phyloP scores from a whole-genome alignment of 1,139 yeast species.

The Suhomyces kunorum region DNA sequence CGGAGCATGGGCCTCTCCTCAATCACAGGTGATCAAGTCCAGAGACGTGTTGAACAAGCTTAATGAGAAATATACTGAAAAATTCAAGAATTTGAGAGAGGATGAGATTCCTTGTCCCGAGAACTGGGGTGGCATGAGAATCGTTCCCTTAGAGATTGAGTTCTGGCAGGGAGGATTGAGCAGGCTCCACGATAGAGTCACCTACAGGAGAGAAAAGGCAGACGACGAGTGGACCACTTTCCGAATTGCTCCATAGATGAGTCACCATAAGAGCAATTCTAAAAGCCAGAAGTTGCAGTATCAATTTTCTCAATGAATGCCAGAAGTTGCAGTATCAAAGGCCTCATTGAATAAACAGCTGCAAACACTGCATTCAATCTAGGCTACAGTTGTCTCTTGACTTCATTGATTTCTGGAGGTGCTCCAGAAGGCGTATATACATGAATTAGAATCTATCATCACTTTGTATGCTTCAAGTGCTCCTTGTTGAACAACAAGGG shows the following conservation, averaged over 20 bases:
- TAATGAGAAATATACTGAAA: constrained; percentile 49
- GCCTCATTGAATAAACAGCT: too few species aligned
- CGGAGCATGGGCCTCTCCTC: constrained; percentile 98
- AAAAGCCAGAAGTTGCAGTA: too few species aligned
- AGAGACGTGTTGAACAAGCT: constrained; percentile 64
- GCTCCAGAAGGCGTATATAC: constrained; percentile 4
- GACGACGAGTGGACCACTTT: constrained; percentile 59
- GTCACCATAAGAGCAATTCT: not conserved
- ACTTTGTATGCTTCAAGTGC: constrained; percentile 26
- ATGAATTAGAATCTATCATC: constrained; percentile 10
- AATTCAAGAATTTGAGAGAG: constrained; percentile 56
- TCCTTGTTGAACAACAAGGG: constrained; percentile 31
- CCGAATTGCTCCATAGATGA: constrained; percentile 69
- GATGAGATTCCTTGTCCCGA: constrained; percentile 86
- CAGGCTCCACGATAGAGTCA: constrained; percentile 86
- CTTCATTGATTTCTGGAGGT: constrained; percentile 2
- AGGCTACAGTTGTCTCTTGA: constrained; percentile 7
- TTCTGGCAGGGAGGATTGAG: constrained; percentile 96
- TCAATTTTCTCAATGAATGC: too few species aligned
- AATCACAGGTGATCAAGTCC: constrained; percentile 58
- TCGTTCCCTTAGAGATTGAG: constrained; percentile 87
- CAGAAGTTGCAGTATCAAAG: too few species aligned
- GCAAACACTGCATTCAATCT: too few species aligned
- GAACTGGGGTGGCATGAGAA: constrained; percentile 91
- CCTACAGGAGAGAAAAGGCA: constrained; percentile 58